Conservation (phyloP, 106 monocot species). For the Xerophyta viscosa region DNA sequence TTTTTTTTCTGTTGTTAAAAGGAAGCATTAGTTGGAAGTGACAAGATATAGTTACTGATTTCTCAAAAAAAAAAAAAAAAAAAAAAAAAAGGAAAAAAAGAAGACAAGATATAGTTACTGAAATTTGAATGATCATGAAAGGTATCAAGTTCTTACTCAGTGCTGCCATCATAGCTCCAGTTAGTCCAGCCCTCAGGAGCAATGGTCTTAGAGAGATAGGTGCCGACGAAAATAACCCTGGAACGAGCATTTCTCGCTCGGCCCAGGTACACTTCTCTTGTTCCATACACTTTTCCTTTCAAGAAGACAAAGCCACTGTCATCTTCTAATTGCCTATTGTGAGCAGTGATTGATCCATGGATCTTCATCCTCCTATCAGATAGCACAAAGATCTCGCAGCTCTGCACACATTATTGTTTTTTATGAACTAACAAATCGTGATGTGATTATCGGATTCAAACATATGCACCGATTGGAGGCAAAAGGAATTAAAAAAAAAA, state of each 20-base stretch:
- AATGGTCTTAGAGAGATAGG: slow-evolving; percentile 82
- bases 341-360: slow-evolving; percentile 71
- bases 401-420: slow-evolving; percentile 15
- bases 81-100: too few relatives aligned
- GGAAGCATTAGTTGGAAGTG: too few relatives aligned
- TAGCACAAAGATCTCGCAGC: slow-evolving; percentile 80
- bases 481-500: too few relatives aligned
- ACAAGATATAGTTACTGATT: too few relatives aligned
- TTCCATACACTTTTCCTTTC: slow-evolving; percentile 66
- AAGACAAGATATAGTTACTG: too few relatives aligned
- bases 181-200: slow-evolving; percentile 69
- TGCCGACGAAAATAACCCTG: slow-evolving; percentile 59
- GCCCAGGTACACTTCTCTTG: slow-evolving; percentile 56
- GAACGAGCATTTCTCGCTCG: slow-evolving; percentile 53
- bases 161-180: slow-evolving; percentile 66
- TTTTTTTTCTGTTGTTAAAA: too few relatives aligned
- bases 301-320: slow-evolving; percentile 86
- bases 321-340: slow-evolving; percentile 41
- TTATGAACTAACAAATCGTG: too few relatives aligned
- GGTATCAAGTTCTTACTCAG: slow-evolving; percentile 31
- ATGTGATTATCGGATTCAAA: too few relatives aligned
- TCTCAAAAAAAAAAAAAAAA: too few relatives aligned
- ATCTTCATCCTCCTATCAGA: slow-evolving; percentile 53
- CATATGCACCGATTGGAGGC: too few relatives aligned
- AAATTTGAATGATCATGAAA: too few relatives aligned